Percentiles rank a stretch among this genome's conserved stretches.
Evolutionary conservation across 106 monocot genomes (phyloP).

Genomic region (Xerophyta viscosa): DNA sequence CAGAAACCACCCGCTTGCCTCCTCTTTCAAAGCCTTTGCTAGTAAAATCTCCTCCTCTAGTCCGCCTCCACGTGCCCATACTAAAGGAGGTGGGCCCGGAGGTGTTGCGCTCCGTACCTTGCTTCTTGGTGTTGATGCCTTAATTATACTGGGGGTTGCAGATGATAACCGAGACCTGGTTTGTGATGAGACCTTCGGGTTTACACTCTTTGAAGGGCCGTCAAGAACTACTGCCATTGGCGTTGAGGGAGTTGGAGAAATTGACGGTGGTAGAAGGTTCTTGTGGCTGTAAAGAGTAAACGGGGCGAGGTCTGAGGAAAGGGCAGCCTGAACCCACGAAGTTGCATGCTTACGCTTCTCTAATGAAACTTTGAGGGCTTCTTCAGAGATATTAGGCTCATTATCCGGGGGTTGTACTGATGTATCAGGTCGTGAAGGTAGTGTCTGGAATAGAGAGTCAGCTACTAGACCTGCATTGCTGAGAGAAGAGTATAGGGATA

Average conservation of each 20-base stretch:
- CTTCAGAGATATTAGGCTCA: constrained; percentile 17
- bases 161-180: constrained; percentile 19
- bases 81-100: constrained; percentile 19
- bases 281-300: constrained; percentile 43
- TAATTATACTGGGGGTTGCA: background rate
- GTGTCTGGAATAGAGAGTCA: constrained; percentile 43
- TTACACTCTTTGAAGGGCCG: constrained; percentile 15
- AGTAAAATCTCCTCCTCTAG: constrained; percentile 47
- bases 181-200: constrained; percentile 12
- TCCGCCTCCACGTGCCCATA: constrained; percentile 65
- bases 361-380: constrained; percentile 18
- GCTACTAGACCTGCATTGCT: constrained; percentile 30
- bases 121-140: constrained; percentile 6
- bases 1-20: constrained; percentile 70
- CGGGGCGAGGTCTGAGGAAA: constrained; percentile 52
- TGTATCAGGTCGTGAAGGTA: background rate
- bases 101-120: constrained; percentile 20
- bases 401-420: constrained; percentile 16
- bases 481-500: constrained; percentile 45
- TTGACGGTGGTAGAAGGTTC: background rate
- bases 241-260: background rate
- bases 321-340: constrained; percentile 60
- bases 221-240: constrained; percentile 40
- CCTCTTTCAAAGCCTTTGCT: constrained; percentile 40
- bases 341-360: constrained; percentile 37